Evolutionary conservation across 257 asterid species (phyloP), one percentile per base, ranked within the genome.

Genomic region (Primulina eburnea): DNA sequence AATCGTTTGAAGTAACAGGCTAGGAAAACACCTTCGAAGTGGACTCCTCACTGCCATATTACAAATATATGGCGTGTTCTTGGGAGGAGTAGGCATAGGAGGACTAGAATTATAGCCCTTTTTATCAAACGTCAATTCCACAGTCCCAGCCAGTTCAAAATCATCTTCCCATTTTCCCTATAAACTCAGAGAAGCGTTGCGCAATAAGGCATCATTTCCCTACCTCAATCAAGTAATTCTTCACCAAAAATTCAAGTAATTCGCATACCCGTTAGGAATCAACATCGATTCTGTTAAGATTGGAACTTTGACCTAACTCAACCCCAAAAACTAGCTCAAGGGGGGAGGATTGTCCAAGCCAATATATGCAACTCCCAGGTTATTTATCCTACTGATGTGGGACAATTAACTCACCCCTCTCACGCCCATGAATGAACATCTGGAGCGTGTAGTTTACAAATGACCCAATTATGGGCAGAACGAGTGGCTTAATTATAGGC

Each of bases 21-120:
- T 21, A 16, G 55, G 10, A n/a, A 35, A 30, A 28, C 68, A 94
- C 98, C 99, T 88, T 62, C 99, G 71, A 18, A 94, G 85, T 7
- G 83, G 81, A 86, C 83, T 87, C 73, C 80, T 84, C 6, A 94
- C 99, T 47, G 99, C 89, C 99, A 94, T 94, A 66, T 91, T 94
- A 64, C 92, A 89, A 9, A 94, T 88, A 75, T 94, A 94, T 4
- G 99, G 99, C 11, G 92, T 80, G 69, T 83, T 79, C 74, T 76
- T 89, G 18, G 99, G 98, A 40, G 96, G 84, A 60, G 75, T 77
- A 40, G 99, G 99, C 14, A 98, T 85, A 0, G 97, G 97, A 56
- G 96, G 89, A 79, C 76, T 84, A 38, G 78, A 83, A 83, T 91
- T 94, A 50, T 90, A 90, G 21, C 99, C 99, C 79, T 40, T 82